A percentile compares a stretch with the other conserved stretches of the same genome.
Conservation (phyloP, 345 rosid genomes). For the Arabidopsis suecica region DNA sequence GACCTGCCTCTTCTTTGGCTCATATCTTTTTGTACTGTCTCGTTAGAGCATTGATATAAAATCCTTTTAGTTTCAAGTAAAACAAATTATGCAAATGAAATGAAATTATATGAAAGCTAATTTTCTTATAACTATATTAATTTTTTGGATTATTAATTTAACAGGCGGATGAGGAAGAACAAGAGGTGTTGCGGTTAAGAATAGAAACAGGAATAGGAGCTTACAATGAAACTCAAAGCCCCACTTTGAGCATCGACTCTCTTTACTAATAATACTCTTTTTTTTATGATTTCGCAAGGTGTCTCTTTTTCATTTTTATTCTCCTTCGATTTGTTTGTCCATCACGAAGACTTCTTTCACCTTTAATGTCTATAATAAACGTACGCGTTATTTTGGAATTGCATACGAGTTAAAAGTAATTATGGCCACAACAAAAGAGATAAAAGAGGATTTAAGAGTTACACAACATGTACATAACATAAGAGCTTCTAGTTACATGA, state of each 20-base stretch:
- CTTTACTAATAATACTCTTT: neutral
- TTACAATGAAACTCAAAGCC: slow-evolving; percentile 62
- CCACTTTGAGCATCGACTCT: slow-evolving; percentile 54
- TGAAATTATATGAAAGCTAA: neutral
- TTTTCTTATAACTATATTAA: neutral
- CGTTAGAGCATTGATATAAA: neutral
- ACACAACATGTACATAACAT: slow-evolving; percentile 6
- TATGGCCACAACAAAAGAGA: slow-evolving; percentile 11
- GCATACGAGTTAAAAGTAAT: neutral
- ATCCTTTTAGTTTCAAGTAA: neutral
- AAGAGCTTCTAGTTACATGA: neutral
- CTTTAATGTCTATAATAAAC: slow-evolving; percentile 17
- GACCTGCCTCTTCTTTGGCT: slow-evolving; percentile 9
- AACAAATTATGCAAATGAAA: neutral
- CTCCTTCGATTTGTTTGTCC: slow-evolving; percentile 10
- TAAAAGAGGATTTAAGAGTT: slow-evolving; percentile 2
- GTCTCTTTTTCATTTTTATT: neutral
- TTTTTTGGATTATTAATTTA: neutral
- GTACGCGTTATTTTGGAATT: neutral
- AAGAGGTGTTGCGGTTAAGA: slow-evolving; percentile 53
- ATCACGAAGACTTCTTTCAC: slow-evolving; percentile 6
- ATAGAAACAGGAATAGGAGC: slow-evolving; percentile 71
- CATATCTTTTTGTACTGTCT: slow-evolving; percentile 1
- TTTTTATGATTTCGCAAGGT: too few relatives aligned
- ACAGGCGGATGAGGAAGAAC: slow-evolving; percentile 78